Evolutionary conservation across 345 rosid species (phyloP).

Genomic region (Reutealis trisperma): DNA sequence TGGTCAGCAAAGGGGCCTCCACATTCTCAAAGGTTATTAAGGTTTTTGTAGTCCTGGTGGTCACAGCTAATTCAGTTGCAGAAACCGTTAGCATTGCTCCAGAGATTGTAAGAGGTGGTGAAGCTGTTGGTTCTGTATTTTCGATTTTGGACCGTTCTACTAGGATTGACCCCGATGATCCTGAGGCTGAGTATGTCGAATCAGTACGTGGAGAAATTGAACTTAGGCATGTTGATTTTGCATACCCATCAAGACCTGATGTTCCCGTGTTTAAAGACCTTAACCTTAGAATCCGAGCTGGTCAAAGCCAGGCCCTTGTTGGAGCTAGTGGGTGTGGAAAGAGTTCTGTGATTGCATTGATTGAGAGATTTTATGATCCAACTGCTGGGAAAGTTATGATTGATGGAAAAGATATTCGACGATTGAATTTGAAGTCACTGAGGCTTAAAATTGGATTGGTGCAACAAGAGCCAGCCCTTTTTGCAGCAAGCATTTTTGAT

Average conservation of each 20-base stretch:
- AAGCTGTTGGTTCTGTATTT: conserved; percentile 95
- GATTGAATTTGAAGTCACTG: conserved; percentile 81
- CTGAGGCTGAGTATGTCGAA: conserved; percentile 83
- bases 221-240: conserved; percentile 90
- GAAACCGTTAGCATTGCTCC: conserved; percentile 99
- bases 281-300: conserved; percentile 85
- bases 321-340: conserved; percentile 99
- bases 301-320: conserved; percentile 97
- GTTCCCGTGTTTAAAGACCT: conserved; percentile 75
- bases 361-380: conserved; percentile 93
- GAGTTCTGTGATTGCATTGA: conserved; percentile 90
- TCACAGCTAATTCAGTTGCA: conserved; percentile 97
- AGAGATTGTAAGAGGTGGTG: conserved; percentile 97
- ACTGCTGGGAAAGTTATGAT: conserved; percentile 85
- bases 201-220: conserved; percentile 91
- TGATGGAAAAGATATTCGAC: conserved; percentile 87
- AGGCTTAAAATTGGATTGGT: conserved; percentile 92
- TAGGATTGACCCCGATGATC: conserved; percentile 86
- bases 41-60: conserved; percentile 91
- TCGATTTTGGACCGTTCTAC: conserved; percentile 80
- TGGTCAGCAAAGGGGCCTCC: conserved; percentile 77
- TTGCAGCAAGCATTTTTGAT: conserved; percentile 89
- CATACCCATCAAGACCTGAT: conserved; percentile 93
- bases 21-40: conserved; percentile 98
- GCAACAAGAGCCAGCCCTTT: conserved; percentile 96